Conservation (phyloP, 345 rosid species). For the Brassica incana region DNA sequence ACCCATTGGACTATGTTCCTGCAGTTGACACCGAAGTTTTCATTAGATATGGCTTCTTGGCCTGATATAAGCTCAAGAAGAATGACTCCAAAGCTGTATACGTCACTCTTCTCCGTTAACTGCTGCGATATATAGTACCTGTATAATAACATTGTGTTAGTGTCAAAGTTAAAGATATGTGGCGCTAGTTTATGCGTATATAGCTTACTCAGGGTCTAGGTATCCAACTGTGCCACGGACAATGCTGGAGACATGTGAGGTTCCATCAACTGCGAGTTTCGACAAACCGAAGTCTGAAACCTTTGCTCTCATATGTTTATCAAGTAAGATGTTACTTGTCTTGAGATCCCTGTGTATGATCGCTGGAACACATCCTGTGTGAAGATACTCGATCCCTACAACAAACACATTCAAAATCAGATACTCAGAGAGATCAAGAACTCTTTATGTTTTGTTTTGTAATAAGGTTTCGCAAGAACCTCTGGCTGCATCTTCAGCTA, state of each 20-base stretch:
- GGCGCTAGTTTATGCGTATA: background rate
- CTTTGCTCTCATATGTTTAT: constrained; percentile 84
- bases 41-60: constrained; percentile 91
- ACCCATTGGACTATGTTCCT: constrained; percentile 99
- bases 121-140: constrained; percentile 99
- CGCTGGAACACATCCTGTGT: constrained; percentile 94
- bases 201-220: constrained; percentile 92
- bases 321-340: constrained; percentile 93
- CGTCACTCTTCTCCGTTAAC: constrained; percentile 95
- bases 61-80: constrained; percentile 96
- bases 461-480: constrained; percentile 41
- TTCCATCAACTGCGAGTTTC: constrained; percentile 81
- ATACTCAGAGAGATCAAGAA: constrained; percentile 11
- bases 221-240: constrained; percentile 99
- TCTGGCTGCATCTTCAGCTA: constrained; percentile 96
- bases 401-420: constrained; percentile 3
- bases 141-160: background rate
- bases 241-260: constrained; percentile 93
- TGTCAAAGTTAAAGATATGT: background rate
- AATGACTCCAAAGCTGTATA: constrained; percentile 96
- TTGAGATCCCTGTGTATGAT: constrained; percentile 94
- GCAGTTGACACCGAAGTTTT: constrained; percentile 84
- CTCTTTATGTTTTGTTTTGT: background rate
- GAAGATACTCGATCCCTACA: constrained; percentile 97
- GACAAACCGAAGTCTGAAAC: constrained; percentile 99